A percentile compares a stretch with the other conserved stretches of the same genome.
These are phyloP conservation scores for Sugiyamaella qingdaonensis DNA, from an alignment of 805 yeast species.

Conservation along the genomic window DNA sequence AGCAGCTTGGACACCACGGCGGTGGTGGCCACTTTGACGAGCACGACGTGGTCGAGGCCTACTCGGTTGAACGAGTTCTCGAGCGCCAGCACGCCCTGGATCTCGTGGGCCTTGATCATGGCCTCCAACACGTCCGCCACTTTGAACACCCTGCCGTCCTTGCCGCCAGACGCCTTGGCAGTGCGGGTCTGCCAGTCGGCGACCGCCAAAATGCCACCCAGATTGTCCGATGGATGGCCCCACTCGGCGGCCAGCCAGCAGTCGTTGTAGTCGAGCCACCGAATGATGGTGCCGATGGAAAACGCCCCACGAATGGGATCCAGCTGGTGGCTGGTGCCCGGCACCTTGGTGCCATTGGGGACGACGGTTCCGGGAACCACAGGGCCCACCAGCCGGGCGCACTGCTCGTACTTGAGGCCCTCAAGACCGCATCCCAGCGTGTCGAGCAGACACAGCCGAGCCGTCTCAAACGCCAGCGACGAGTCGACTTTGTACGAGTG, in stretches of 20 bases:
- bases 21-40: slow-evolving; percentile 58
- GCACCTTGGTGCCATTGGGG: slow-evolving; percentile 52
- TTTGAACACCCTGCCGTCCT: slow-evolving; percentile 41
- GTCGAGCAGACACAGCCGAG: slow-evolving; percentile 51
- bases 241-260: slow-evolving; percentile 69
- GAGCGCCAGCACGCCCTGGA: slow-evolving; percentile 55
- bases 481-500: slow-evolving; percentile 45
- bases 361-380: slow-evolving; percentile 54
- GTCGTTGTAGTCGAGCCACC: slow-evolving; percentile 61
- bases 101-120: slow-evolving; percentile 64
- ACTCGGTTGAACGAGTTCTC: slow-evolving; percentile 58
- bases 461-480: slow-evolving; percentile 48
- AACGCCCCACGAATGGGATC: slow-evolving; percentile 60
- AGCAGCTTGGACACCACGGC: slow-evolving; percentile 55
- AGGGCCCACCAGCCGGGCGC: slow-evolving; percentile 47
- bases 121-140: slow-evolving; percentile 48
- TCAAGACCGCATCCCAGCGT: slow-evolving; percentile 60
- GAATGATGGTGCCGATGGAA: slow-evolving; percentile 51
- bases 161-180: slow-evolving; percentile 37
- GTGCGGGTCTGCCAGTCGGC: slow-evolving; percentile 52
- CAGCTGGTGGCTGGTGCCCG: slow-evolving; percentile 47
- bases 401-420: slow-evolving; percentile 50
- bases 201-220: slow-evolving; percentile 57
- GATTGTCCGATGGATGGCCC: slow-evolving; percentile 63
- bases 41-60: slow-evolving; percentile 56